These are phyloP conservation scores for Spatholobus suberectus DNA, from an alignment of 306 rosid species.

Conservation along the genomic window DNA sequence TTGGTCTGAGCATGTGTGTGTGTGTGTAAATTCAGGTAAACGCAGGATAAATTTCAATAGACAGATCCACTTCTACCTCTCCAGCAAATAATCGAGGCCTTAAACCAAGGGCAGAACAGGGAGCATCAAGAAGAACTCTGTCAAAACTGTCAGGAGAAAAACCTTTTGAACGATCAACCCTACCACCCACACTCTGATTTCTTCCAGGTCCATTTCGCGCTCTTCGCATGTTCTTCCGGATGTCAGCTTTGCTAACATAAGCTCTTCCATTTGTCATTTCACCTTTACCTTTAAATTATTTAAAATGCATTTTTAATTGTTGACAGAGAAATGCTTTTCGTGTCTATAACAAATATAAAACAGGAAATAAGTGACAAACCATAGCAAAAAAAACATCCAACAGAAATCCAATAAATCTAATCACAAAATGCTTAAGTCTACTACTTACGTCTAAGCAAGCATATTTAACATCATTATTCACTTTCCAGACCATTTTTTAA, in stretches of 20 bases:
- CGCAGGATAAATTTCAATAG: neutral
- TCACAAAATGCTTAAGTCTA: constrained; percentile 22
- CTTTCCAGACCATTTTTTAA: neutral
- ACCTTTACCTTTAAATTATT: constrained; percentile 54
- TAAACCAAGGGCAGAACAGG: constrained; percentile 97
- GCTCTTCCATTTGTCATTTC: constrained; percentile 55
- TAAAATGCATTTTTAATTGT: constrained; percentile 22
- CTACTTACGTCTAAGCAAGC: constrained; percentile 14
- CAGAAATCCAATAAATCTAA: constrained; percentile 7
- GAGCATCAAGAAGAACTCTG: constrained; percentile 97
- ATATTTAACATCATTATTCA: neutral
- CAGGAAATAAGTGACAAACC: constrained; percentile 19
- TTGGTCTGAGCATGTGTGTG: neutral
- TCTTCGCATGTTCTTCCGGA: constrained; percentile 70
- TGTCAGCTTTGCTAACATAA: constrained; percentile 76
- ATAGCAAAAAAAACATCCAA: constrained; percentile 25
- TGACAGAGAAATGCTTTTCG: constrained; percentile 33
- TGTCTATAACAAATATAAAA: constrained; percentile 27
- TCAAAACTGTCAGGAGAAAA: constrained; percentile 89
- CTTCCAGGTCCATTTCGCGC: constrained; percentile 87
- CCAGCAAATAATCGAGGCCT: constrained; percentile 92
- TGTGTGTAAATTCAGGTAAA: neutral
- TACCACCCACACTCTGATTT: constrained; percentile 76
- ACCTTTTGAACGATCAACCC: constrained; percentile 82
- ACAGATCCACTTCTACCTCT: constrained; percentile 62